Conservation (phyloP, 176 grass and related monocot genomes). For the Canna indica region DNA sequence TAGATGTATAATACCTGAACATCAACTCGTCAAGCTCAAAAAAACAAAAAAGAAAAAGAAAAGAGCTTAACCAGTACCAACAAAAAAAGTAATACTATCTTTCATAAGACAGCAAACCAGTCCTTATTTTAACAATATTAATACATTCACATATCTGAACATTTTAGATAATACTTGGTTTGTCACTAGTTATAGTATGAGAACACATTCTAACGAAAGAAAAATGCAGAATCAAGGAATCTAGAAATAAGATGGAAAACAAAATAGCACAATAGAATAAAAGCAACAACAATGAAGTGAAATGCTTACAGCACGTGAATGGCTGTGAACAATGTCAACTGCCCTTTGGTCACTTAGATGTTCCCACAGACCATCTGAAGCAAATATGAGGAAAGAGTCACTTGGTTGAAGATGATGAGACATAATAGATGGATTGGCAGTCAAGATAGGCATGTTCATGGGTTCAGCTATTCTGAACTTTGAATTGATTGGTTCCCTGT, state of each 20-base stretch:
- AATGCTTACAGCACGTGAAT: constrained; percentile 68
- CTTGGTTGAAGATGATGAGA: constrained; percentile 52
- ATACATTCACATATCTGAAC: background rate
- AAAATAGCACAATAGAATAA: background rate
- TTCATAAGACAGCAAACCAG: no score
- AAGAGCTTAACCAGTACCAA: no score
- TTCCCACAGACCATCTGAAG: constrained; percentile 92
- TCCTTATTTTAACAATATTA: no score
- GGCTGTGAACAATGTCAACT: constrained; percentile 70
- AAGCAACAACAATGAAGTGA: background rate
- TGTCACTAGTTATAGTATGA: background rate
- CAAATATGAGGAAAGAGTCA: constrained; percentile 82
- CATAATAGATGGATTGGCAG: constrained; percentile 52
- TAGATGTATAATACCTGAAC: no score
- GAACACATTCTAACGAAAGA: background rate
- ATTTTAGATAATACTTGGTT: background rate
- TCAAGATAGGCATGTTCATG: constrained; percentile 58
- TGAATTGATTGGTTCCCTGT: constrained; percentile 65
- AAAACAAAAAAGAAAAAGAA: no score
- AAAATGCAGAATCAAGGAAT: background rate
- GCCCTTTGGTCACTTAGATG: constrained; percentile 80
- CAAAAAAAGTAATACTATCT: no score
- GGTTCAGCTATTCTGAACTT: constrained; percentile 82
- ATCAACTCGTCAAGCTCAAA: no score
- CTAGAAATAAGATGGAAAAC: background rate